These are phyloP conservation scores for Penicillium polonicum DNA, from an alignment of 2,329 filamentous ascomycete genomes.

Conservation along the genomic window DNA sequence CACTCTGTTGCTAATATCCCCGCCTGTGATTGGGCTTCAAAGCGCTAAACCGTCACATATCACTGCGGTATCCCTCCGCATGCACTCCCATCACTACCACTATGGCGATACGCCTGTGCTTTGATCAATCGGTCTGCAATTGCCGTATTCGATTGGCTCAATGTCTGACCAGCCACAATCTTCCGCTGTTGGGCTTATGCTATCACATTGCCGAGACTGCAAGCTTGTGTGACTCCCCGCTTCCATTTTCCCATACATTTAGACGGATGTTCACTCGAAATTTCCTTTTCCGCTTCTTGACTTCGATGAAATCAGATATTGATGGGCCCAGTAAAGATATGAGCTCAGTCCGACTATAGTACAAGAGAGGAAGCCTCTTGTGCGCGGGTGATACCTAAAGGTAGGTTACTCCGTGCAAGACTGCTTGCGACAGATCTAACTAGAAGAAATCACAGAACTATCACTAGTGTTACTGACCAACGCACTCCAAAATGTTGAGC, in stretches of 20 bases:
- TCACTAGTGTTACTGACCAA: background rate
- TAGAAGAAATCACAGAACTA: background rate
- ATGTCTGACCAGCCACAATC: slow-evolving; percentile 3
- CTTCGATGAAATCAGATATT: background rate
- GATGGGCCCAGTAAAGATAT: slow-evolving; percentile 5
- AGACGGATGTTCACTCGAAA: slow-evolving; percentile 6
- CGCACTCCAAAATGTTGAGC: slow-evolving; percentile 15
- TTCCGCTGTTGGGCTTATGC: slow-evolving; percentile 9
- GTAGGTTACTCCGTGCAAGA: background rate
- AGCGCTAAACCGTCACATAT: slow-evolving; percentile 25
- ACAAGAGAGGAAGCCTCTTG: slow-evolving; percentile 7
- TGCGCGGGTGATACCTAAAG: background rate
- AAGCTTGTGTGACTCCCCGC: slow-evolving; percentile 17
- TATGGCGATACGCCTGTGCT: slow-evolving; percentile 12
- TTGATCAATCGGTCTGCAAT: slow-evolving; percentile 1
- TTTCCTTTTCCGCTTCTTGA: background rate
- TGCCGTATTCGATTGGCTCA: slow-evolving; percentile 11
- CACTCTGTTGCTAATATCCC: slow-evolving; percentile 13
- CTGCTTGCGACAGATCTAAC: background rate
- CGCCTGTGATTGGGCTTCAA: slow-evolving; percentile 15
- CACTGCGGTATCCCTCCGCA: slow-evolving; percentile 9
- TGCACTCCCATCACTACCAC: background rate
- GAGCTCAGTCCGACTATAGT: slow-evolving; percentile 11
- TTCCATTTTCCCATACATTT: slow-evolving; percentile 17
- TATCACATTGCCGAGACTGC: slow-evolving; percentile 11